Evolutionary conservation across 768 basidiomycete genomes (phyloP), one percentile per base, ranked within the genome.

Genomic region (Leccinum boreale): DNA sequence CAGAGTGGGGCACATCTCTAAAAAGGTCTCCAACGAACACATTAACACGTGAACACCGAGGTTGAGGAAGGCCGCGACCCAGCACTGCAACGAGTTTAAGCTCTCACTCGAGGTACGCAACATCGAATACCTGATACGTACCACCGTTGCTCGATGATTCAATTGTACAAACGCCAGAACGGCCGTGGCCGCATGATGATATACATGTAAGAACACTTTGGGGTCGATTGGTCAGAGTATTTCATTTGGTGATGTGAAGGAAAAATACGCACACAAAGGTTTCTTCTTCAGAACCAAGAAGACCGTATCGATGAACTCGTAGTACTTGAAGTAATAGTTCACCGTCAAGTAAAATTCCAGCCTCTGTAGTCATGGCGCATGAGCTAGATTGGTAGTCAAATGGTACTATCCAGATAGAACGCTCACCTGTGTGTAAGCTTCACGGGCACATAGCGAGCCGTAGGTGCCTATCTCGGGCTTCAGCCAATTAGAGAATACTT

Each of bases 251-350:
- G 23, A 14, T 3, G 11, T n/a, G 15, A 26, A 55, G 19, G 29
- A 5, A 24, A 9, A 28, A 24, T 9, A 77, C 87, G 58, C 65
- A 94, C 94, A 86, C 50, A 98, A 80, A 9, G 91, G 92, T 75
- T 98, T 98, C 84, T 98, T 98, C 85, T 96, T 98, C 66, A 96
- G 77, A 28, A 89, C 90, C 55, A 98, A 85, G 83, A 98, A 98
- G 59, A 97, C 81, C 19, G 95, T 98, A 79, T 98, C 95, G 60
- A 94, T 70, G 58, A 97, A 82, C 75, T 98, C 95, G 62, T 95
- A 78, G 75, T 96, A 98, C 73, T 97, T 96, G 83, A 95, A 90
- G 75, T 87, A 93, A 77, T 97, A 98, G 79, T 98, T 98, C 77
- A 97, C 76, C 77, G 96, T 93, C 78, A 98, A 91, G 79, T 90